Conservation (phyloP, 148 eudicot species). For the Salicornia ramosissima region DNA sequence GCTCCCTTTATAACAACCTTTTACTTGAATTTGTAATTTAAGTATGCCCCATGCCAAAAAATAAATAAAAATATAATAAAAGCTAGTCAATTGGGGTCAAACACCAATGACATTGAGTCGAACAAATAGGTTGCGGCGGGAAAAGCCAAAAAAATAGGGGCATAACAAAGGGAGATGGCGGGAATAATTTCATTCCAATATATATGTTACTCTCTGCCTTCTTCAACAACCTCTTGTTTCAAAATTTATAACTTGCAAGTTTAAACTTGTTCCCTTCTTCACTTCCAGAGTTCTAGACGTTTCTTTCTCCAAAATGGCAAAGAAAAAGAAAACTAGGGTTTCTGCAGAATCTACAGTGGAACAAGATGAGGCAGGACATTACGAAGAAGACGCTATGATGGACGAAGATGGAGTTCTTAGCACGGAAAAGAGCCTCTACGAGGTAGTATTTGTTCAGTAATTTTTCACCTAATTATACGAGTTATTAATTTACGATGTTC, state of each 20-base stretch:
- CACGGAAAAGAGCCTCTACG: constrained; percentile 49
- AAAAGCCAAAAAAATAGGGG: constrained; percentile 17
- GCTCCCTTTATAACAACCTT: too few relatives aligned
- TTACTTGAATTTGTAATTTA: too few relatives aligned
- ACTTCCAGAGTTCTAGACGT: constrained; percentile 8
- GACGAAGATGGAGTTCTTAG: constrained; percentile 25
- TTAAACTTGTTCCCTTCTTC: constrained; percentile 2
- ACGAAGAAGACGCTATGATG: constrained; percentile 23
- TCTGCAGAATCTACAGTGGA: constrained; percentile 36
- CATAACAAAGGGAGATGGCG: constrained; percentile 31
- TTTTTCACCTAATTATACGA: background rate
- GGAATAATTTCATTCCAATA: constrained; percentile 27
- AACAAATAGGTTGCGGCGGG: constrained; percentile 21
- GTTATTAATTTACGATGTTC: background rate
- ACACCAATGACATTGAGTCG: too few relatives aligned
- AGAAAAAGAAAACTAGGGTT: constrained; percentile 52
- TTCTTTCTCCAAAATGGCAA: constrained; percentile 40
- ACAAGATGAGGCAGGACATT: constrained; percentile 25
- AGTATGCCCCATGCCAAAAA: too few relatives aligned
- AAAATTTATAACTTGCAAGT: background rate
- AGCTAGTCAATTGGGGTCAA: too few relatives aligned
- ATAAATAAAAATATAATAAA: too few relatives aligned
- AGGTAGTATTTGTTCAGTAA: constrained; percentile 32
- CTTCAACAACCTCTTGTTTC: background rate
- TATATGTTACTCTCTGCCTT: background rate